Evolutionary conservation across 2,329 filamentous ascomycete genomes (phyloP).

Genomic region (Penicillium glabrum): DNA sequence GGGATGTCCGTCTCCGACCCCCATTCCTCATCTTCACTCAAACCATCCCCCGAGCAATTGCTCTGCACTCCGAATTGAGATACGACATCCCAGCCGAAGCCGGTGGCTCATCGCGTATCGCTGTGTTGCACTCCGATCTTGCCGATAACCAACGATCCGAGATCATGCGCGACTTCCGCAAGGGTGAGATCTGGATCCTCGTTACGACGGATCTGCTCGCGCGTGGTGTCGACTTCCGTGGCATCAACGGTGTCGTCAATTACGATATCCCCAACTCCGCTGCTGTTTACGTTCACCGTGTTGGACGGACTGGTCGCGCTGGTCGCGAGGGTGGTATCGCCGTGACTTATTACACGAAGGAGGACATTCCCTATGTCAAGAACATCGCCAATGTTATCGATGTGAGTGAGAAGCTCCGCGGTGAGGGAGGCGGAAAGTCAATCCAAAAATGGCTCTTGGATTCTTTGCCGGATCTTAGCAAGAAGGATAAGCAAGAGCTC

Average conservation of each 20-base stretch:
- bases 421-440: slow-evolving; percentile 52
- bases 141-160: slow-evolving; percentile 71
- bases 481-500: slow-evolving; percentile 78
- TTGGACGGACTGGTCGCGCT: slow-evolving; percentile 85
- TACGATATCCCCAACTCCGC: slow-evolving; percentile 94
- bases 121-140: slow-evolving; percentile 85
- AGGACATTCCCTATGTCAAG: slow-evolving; percentile 87
- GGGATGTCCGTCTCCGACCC: slow-evolving; percentile 63
- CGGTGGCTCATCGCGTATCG: slow-evolving; percentile 79
- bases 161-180: slow-evolving; percentile 87
- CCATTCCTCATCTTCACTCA: slow-evolving; percentile 96
- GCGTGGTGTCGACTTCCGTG: slow-evolving; percentile 90
- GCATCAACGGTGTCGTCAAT: slow-evolving; percentile 94
- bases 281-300: slow-evolving; percentile 88
- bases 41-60: slow-evolving; percentile 85
- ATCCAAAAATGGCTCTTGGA: slow-evolving; percentile 86
- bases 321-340: slow-evolving; percentile 85
- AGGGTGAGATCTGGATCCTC: slow-evolving; percentile 91
- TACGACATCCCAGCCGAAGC: slow-evolving; percentile 93
- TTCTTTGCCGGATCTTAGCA: slow-evolving; percentile 77
- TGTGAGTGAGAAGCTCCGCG: slow-evolving; percentile 70
- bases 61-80: slow-evolving; percentile 82
- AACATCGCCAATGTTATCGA: slow-evolving; percentile 91
- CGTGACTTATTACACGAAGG: slow-evolving; percentile 92
- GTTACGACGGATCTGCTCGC: slow-evolving; percentile 94